These are phyloP conservation scores for apple (Malus domestica) DNA, from an alignment of 306 rosid species.

Conservation along the genomic window DNA sequence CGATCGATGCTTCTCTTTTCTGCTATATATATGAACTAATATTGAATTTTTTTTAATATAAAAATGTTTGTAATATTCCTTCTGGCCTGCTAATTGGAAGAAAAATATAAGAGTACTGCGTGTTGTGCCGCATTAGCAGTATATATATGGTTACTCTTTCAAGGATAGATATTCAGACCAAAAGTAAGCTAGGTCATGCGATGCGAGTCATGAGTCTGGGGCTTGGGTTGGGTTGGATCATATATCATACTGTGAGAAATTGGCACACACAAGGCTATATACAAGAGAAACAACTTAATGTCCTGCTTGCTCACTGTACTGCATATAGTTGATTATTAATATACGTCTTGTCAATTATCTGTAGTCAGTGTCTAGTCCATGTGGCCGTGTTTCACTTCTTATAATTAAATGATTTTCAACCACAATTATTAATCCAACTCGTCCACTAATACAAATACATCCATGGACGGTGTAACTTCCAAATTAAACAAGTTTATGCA, in stretches of 20 bases:
- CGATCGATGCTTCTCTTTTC: not conserved
- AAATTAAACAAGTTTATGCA: not conserved
- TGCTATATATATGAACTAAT: not conserved
- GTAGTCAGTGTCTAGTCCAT: not conserved
- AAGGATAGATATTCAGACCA: too few relatives aligned
- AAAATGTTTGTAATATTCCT: not conserved
- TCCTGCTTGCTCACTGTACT: too few relatives aligned
- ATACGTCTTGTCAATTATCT: not conserved
- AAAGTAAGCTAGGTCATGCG: too few relatives aligned
- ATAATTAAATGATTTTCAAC: not conserved
- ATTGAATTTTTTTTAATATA: too few relatives aligned
- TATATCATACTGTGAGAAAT: too few relatives aligned
- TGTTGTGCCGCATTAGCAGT: slow-evolving; percentile 32
- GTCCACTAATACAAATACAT: not conserved
- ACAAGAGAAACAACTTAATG: too few relatives aligned
- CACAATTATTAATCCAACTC: not conserved
- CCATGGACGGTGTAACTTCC: not conserved
- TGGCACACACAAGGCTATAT: too few relatives aligned
- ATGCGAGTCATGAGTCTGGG: too few relatives aligned
- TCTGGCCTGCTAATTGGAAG: not conserved
- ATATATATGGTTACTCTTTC: too few relatives aligned
- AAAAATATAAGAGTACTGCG: slow-evolving; percentile 10
- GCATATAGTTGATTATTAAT: not conserved
- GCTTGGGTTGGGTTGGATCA: too few relatives aligned
- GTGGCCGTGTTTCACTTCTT: not conserved